Percentiles rank a stretch among this genome's conserved stretches.
These are phyloP conservation scores for Penicillium carneum DNA, from an alignment of 2,329 filamentous ascomycete species.

Conservation along the genomic window DNA sequence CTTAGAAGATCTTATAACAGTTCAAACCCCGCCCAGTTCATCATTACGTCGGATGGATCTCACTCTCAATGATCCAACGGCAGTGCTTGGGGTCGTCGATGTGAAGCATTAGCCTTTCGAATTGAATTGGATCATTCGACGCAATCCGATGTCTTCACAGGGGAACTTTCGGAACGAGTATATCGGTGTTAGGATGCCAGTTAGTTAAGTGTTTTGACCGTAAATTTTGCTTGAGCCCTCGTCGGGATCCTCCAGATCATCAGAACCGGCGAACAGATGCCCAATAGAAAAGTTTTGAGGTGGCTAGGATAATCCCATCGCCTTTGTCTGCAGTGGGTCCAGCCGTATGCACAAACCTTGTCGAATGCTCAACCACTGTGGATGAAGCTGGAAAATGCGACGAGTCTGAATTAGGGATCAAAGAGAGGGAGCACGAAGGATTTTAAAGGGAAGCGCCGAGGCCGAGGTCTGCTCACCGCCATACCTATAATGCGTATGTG, in stretches of 20 bases:
- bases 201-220: conserved; percentile 18
- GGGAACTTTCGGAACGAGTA: conserved; percentile 20
- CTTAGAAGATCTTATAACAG: no score
- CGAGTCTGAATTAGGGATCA: not conserved
- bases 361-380: not conserved
- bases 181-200: conserved; percentile 18
- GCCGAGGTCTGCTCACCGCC: not conserved
- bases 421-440: not conserved
- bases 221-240: conserved; percentile 20
- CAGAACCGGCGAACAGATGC: conserved; percentile 27
- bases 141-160: no score
- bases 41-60: no score
- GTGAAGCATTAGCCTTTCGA: no score
- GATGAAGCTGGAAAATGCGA: not conserved
- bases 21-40: no score
- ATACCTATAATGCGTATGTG: not conserved
- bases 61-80: no score
- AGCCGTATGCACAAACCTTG: conserved; percentile 16
- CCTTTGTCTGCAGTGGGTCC: conserved; percentile 19
- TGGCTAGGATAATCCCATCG: conserved; percentile 26
- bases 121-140: no score
- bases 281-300: conserved; percentile 29
- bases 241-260: conserved; percentile 30
- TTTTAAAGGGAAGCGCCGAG: not conserved
- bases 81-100: no score